phyloP scores from a whole-genome alignment of 495 filamentous ascomycete species.

The Xylaria cubensis region DNA sequence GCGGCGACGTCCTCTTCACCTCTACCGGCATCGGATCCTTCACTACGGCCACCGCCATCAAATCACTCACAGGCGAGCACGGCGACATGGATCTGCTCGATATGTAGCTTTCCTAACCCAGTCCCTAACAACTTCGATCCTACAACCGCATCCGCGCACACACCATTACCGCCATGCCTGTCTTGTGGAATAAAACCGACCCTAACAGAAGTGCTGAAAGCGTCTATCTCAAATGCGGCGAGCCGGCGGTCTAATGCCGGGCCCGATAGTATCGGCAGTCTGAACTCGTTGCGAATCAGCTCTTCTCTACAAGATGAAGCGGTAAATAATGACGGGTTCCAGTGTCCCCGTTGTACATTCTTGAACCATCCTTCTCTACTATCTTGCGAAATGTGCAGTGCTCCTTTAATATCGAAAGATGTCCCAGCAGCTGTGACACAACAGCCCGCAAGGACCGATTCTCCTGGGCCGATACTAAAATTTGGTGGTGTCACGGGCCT shows the following conservation, averaged over 20 bases:
- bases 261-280: conserved; percentile 25
- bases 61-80: conserved; percentile 57
- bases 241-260: conserved; percentile 51
- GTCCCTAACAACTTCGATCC: conserved; percentile 93
- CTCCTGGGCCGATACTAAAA: conserved; percentile 75
- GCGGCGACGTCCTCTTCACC: conserved; percentile 48
- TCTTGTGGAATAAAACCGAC: conserved; percentile 94
- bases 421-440: conserved; percentile 50
- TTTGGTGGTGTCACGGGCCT: conserved; percentile 48
- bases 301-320: conserved; percentile 10
- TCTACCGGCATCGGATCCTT: conserved; percentile 55
- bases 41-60: conserved; percentile 55
- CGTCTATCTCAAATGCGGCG: conserved; percentile 73
- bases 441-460: conserved; percentile 63
- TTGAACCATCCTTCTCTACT: conserved; percentile 86
- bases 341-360: conserved; percentile 93
- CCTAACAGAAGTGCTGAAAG: conserved; percentile 80
- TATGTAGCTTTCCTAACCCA: conserved; percentile 97
- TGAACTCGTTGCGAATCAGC: conserved; percentile 33
- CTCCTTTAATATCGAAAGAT: conserved; percentile 68
- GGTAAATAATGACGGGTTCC: conserved; percentile 47
- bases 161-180: conserved; percentile 82
- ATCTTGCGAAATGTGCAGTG: conserved; percentile 91
- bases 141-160: conserved; percentile 73
- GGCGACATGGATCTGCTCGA: conserved; percentile 97